Conservation (phyloP, 352 stramenopile genomes). For the Phytophthora ramorum region DNA sequence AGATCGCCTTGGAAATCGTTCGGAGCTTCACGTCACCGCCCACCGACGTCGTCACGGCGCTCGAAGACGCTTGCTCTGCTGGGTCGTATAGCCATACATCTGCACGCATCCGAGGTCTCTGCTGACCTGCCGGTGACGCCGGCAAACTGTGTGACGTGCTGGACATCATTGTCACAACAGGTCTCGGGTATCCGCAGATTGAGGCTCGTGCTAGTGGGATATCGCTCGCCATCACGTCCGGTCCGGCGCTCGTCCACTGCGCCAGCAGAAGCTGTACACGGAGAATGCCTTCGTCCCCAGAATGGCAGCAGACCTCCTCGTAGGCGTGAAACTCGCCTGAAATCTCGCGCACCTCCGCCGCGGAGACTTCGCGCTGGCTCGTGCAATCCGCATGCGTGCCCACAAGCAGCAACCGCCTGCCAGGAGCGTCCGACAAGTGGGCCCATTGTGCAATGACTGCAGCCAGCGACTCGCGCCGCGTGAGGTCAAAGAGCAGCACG, state of each 20-base stretch:
- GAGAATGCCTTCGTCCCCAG: slow-evolving; percentile 29
- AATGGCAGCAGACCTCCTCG: slow-evolving; percentile 54
- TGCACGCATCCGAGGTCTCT: slow-evolving; percentile 39
- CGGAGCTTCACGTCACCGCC: slow-evolving; percentile 70
- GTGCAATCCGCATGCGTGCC: slow-evolving; percentile 58
- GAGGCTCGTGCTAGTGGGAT: slow-evolving; percentile 32
- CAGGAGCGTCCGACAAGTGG: slow-evolving; percentile 29
- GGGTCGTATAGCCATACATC: slow-evolving; percentile 78
- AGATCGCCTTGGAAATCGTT: slow-evolving; percentile 78
- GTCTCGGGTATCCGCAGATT: slow-evolving; percentile 37
- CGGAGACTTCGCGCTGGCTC: slow-evolving; percentile 46
- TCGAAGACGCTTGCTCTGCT: slow-evolving; percentile 45
- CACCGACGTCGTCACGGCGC: slow-evolving; percentile 6
- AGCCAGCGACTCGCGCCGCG: slow-evolving; percentile 44
- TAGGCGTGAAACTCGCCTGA: slow-evolving; percentile 64
- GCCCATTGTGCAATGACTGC: slow-evolving; percentile 53
- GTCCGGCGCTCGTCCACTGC: slow-evolving; percentile 28
- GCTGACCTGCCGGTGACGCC: slow-evolving; percentile 26
- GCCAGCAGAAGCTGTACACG: slow-evolving; percentile 29
- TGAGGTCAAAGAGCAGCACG: slow-evolving; percentile 67
- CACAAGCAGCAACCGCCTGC: slow-evolving; percentile 51
- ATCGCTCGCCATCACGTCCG: slow-evolving; percentile 8
- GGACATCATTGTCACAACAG: slow-evolving; percentile 33
- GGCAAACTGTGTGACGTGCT: slow-evolving; percentile 33
- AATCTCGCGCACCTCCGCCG: slow-evolving; percentile 48